A percentile compares a stretch with the other conserved stretches of the same genome.
These are phyloP conservation scores for Boletus reticulatus DNA, from an alignment of 768 basidiomycete species.

Conservation along the genomic window DNA sequence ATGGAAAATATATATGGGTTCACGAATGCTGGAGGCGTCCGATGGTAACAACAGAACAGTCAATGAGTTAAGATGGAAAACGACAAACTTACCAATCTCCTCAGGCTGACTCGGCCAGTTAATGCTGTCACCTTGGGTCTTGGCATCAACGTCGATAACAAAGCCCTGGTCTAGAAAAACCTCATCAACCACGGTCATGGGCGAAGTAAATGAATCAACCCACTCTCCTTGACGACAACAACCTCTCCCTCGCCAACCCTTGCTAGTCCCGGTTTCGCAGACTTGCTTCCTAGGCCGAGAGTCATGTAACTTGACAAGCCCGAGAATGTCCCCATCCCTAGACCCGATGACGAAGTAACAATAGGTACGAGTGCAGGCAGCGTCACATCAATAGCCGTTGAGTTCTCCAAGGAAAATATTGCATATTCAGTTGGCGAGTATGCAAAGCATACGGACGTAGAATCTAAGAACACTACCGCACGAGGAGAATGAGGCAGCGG, in stretches of 20 bases:
- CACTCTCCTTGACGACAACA: conserved; percentile 78
- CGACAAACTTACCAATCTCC: conserved; percentile 55
- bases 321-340: conserved; percentile 69
- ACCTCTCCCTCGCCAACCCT: conserved; percentile 59
- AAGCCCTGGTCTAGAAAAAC: conserved; percentile 57
- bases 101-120: conserved; percentile 83
- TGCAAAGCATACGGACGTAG: conserved; percentile 65
- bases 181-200: neutral
- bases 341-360: conserved; percentile 25
- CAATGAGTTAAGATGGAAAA: conserved; percentile 46
- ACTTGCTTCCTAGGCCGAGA: conserved; percentile 71
- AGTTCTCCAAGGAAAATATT: conserved; percentile 62
- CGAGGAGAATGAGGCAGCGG: conserved; percentile 89
- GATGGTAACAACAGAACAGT: conserved; percentile 57
- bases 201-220: conserved; percentile 26
- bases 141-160: conserved; percentile 61
- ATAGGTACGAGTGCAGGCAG: conserved; percentile 40
- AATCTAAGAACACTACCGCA: conserved; percentile 68
- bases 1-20: conserved; percentile 78
- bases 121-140: conserved; percentile 48
- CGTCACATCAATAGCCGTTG: conserved; percentile 54
- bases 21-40: conserved; percentile 52
- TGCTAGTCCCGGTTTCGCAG: conserved; percentile 56
- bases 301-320: conserved; percentile 84
- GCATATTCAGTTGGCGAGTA: conserved; percentile 71